phyloP scores from a whole-genome alignment of 305 asterid genomes.

The Fraxinus nigra region DNA sequence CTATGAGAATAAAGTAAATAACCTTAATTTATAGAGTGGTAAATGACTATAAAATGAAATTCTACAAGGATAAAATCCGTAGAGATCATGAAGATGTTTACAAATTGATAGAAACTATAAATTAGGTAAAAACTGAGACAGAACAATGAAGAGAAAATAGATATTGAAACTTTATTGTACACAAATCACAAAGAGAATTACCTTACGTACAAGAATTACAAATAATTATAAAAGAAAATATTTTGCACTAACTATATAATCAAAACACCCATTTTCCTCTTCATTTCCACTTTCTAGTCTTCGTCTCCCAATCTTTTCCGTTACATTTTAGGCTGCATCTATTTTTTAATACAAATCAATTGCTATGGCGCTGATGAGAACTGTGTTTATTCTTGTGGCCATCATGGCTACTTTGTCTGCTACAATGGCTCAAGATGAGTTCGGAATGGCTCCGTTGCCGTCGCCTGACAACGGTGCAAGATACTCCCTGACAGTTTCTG shows the following conservation, averaged over 20 bases:
- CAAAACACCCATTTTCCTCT: no score
- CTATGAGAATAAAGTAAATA: neutral
- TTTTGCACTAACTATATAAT: neutral
- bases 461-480: neutral
- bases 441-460: constrained; percentile 26
- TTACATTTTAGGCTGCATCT: no score
- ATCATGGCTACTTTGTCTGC: constrained; percentile 18
- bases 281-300: no score
- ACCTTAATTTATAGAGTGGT: neutral
- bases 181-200: no score
- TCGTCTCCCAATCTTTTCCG: no score
- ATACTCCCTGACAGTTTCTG: constrained; percentile 15
- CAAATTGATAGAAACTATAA: no score
- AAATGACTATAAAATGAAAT: neutral
- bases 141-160: neutral
- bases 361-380: constrained; percentile 26
- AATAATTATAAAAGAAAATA: no score
- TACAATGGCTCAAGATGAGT: constrained; percentile 17
- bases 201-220: no score
- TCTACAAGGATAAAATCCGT: neutral
- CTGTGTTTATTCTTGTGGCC: constrained; percentile 21
- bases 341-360: no score
- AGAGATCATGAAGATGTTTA: no score
- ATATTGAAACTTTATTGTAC: no score
- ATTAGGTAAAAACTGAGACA: no score